A percentile compares a stretch with the other conserved stretches of the same genome.
Evolutionary conservation across 495 filamentous ascomycete genomes (phyloP).

Genomic region (Aspergillus diversus): DNA sequence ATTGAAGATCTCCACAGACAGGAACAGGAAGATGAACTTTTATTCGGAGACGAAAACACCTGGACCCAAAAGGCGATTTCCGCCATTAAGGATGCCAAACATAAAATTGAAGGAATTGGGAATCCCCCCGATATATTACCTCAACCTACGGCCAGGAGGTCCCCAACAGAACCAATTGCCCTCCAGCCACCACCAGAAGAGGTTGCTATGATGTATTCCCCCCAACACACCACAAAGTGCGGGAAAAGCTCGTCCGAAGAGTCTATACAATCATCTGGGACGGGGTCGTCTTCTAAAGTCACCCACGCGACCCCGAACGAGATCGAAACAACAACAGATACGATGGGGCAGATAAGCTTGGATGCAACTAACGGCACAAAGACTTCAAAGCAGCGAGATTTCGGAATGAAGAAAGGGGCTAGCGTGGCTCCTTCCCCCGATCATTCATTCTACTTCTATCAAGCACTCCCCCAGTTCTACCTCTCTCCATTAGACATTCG

Average conservation of each 20-base stretch:
- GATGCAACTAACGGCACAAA: slow-evolving; percentile 24
- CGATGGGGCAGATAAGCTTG: slow-evolving; percentile 32
- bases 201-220: slow-evolving; percentile 57
- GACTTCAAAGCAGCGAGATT: slow-evolving; percentile 30
- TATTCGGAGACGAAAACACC: slow-evolving; percentile 90
- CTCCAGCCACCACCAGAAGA: slow-evolving; percentile 49
- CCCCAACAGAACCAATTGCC: slow-evolving; percentile 50
- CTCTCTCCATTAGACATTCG: slow-evolving; percentile 93
- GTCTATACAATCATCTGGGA: slow-evolving; percentile 12
- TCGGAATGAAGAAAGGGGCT: slow-evolving; percentile 31
- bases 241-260: slow-evolving; percentile 42
- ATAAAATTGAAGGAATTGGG: slow-evolving; percentile 71
- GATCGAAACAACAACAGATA: slow-evolving; percentile 33
- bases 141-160: slow-evolving; percentile 52
- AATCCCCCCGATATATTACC: slow-evolving; percentile 63
- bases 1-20: slow-evolving; percentile 73
- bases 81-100: slow-evolving; percentile 70
- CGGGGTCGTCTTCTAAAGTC: slow-evolving; percentile 7
- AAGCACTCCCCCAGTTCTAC: slow-evolving; percentile 87
- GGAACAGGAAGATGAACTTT: slow-evolving; percentile 84
- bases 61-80: slow-evolving; percentile 86
- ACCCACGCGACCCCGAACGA: slow-evolving; percentile 27
- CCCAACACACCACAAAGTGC: slow-evolving; percentile 51
- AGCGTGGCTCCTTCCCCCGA: slow-evolving; percentile 36
- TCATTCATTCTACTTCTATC: slow-evolving; percentile 80